phyloP scores from a whole-genome alignment of 495 filamentous ascomycete genomes.

The Apodospora peruviana region DNA sequence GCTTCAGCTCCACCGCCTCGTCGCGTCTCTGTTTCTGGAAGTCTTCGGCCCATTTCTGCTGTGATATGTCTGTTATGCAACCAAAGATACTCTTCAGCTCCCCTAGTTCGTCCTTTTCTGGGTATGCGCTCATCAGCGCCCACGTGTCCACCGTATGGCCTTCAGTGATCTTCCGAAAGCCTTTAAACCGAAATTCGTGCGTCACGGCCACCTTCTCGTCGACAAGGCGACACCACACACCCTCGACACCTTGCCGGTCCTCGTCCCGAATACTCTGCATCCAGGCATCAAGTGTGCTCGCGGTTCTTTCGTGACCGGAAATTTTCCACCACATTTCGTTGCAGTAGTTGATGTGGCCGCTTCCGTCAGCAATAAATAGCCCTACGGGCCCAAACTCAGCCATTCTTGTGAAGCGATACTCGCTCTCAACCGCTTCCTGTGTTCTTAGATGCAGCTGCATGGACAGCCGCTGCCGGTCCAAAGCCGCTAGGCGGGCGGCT shows the following conservation, averaged over 20 bases:
- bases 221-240: constrained; percentile 54
- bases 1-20: constrained; percentile 60
- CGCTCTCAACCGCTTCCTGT: constrained; percentile 61
- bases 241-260: constrained; percentile 48
- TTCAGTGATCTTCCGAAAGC: constrained; percentile 51
- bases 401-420: constrained; percentile 70
- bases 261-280: constrained; percentile 61
- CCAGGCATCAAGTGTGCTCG: constrained; percentile 50
- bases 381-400: constrained; percentile 68
- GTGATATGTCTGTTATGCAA: constrained; percentile 51
- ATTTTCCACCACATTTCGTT: constrained; percentile 72
- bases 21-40: constrained; percentile 56
- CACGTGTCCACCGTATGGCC: constrained; percentile 59
- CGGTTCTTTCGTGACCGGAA: constrained; percentile 48
- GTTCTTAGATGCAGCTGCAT: constrained; percentile 61
- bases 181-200: constrained; percentile 64
- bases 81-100: constrained; percentile 64
- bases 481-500: constrained; percentile 59
- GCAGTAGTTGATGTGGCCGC: constrained; percentile 59
- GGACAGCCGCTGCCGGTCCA: constrained; percentile 61
- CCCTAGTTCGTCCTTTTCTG: constrained; percentile 52
- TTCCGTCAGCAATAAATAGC: constrained; percentile 62
- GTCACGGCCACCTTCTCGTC: constrained; percentile 50
- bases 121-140: constrained; percentile 66
- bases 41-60: constrained; percentile 58